A percentile compares a stretch with the other conserved stretches of the same genome.
Conservation (phyloP, 148 eudicot genomes). For the Fagopyrum homotropicum region DNA sequence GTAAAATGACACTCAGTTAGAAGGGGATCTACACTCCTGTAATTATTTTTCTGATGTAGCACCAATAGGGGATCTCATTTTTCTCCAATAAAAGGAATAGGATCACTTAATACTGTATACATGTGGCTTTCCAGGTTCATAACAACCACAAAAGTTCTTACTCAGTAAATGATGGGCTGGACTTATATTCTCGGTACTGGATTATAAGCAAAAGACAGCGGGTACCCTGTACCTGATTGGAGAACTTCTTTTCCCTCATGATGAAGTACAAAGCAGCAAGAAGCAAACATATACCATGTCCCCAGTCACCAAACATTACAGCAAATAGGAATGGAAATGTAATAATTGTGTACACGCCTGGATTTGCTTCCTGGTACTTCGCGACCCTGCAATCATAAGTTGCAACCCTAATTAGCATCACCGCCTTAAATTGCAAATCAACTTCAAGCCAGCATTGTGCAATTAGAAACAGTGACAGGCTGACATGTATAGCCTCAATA, state of each 20-base stretch:
- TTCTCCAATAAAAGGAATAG: not conserved
- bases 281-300: conserved; percentile 84
- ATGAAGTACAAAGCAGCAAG: conserved; percentile 67
- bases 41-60: not conserved
- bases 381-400: conserved; percentile 56
- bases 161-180: not conserved
- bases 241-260: conserved; percentile 55
- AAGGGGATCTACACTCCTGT: not conserved
- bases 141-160: not conserved
- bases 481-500: not conserved
- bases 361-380: conserved; percentile 91
- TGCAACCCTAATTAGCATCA: not conserved
- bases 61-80: not conserved
- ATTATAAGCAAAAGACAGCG: not conserved
- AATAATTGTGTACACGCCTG: conserved; percentile 66
- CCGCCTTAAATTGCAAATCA: not conserved
- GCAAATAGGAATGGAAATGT: conserved; percentile 93
- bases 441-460: not conserved
- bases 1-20: not conserved
- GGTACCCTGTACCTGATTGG: conserved; percentile 73
- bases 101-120: not conserved
- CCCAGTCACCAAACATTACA: conserved; percentile 96
- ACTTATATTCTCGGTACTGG: not conserved
- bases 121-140: not conserved
- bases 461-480: not conserved